Evolutionary conservation across 164 flowering plant species (phyloP), one percentile per base, ranked within the genome.

Genomic region (grape (Vitis vinifera)): DNA sequence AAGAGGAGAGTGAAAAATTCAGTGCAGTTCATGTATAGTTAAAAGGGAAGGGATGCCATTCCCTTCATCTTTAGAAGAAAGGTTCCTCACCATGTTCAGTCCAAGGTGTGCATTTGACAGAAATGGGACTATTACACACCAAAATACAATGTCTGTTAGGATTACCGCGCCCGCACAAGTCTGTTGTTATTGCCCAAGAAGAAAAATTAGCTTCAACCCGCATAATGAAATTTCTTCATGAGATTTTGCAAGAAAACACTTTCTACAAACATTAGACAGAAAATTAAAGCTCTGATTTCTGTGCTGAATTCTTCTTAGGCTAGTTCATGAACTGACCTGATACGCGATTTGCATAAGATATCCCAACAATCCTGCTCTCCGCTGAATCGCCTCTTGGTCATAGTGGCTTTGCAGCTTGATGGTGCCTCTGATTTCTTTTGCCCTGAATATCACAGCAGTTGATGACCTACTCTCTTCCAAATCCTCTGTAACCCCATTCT

Each of bases 71-170:
- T 37, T 37, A 37, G 44, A 37, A 37, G 44, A 37, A 37, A 37
- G 44, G 4, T 37, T 37, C 15, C 86, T 80, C 70, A 88, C 97
- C 83, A 75, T 63, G 68, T 81, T 82, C 48, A 92, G 79, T 49
- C 69, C 70, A 59, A 88, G 83, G 49, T 73, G 76, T 8, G 75
- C 77, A 51, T 71, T 72, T 29, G 82, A 55, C 60, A 79, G 68
- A 75, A 91, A 87, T 52, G 97, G 97, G 62, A 91, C 81, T 14
- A 89, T 76, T 15, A 94, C 56, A 68, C 83, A 69, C 98, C 98
- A 94, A 77, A 92, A 92, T 12, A 94, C 91, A 19, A 92, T 62
- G 75, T 94, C 98, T 51, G 97, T 92, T 17, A 91, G 83, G 73
- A 94, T 47, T 31, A 82, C 88, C 64, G 97, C 97, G 50, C 97